Percentiles rank a stretch among this genome's conserved stretches.
phyloP scores from a whole-genome alignment of 306 rosid genomes.

The Alnus rubra region DNA sequence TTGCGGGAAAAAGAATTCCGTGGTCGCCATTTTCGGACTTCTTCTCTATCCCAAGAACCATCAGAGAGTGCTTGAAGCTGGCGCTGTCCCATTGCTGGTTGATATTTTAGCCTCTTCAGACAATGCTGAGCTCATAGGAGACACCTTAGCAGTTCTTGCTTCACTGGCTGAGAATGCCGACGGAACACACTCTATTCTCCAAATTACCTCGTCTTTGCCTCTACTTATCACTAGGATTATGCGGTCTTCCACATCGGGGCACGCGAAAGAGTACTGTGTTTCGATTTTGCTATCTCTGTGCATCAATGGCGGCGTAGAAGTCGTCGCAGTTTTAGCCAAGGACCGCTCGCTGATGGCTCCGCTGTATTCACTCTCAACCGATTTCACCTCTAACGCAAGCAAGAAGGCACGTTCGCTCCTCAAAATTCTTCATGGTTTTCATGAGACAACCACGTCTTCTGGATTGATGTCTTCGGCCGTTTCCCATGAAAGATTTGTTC shows the following conservation, averaged over 20 bases:
- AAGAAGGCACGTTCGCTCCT: constrained; percentile 74
- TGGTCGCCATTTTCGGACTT: constrained; percentile 72
- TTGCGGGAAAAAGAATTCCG: constrained; percentile 71
- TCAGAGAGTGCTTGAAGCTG: constrained; percentile 45
- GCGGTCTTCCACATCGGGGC: constrained; percentile 22
- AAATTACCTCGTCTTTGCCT: constrained; percentile 30
- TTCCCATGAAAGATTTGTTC: constrained; percentile 39
- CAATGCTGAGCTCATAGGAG: constrained; percentile 46
- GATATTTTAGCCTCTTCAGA: constrained; percentile 46
- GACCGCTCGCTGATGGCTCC: constrained; percentile 52
- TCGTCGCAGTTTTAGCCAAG: constrained; percentile 45
- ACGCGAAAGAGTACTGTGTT: constrained; percentile 62
- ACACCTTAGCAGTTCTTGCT: constrained; percentile 62
- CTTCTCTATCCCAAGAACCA: constrained; percentile 51
- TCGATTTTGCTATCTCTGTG: constrained; percentile 61
- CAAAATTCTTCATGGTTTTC: constrained; percentile 55
- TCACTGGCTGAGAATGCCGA: constrained; percentile 56
- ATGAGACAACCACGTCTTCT: constrained; percentile 37
- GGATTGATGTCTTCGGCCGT: constrained; percentile 35
- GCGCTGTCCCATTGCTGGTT: constrained; percentile 48
- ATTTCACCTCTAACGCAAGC: constrained; percentile 50
- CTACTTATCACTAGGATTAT: constrained; percentile 32
- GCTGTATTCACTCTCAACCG: constrained; percentile 58
- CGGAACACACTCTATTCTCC: constrained; percentile 47
- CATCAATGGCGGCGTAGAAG: constrained; percentile 53